A percentile compares a stretch with the other conserved stretches of the same genome.
Conservation (phyloP, 2,329 filamentous ascomycete species). For the Alternaria tenuissima region DNA sequence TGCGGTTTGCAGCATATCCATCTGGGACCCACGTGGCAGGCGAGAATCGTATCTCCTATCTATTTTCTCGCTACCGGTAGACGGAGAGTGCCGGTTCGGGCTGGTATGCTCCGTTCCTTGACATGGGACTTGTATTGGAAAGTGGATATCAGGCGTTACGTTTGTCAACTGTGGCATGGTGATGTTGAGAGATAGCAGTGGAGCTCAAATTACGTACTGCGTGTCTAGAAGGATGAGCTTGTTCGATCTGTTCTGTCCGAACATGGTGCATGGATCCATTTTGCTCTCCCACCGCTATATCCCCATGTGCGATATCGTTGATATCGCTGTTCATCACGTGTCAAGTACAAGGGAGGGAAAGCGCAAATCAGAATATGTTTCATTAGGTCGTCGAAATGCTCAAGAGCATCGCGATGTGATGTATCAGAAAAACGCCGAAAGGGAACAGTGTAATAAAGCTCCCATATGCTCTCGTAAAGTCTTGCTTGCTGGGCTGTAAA, state of each 20-base stretch:
- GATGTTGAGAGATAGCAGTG: neutral
- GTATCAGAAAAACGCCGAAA: constrained; percentile 1
- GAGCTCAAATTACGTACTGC: constrained; percentile 1
- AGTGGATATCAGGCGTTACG: neutral
- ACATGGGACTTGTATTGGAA: neutral
- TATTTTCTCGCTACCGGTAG: neutral
- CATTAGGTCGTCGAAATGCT: constrained; percentile 11
- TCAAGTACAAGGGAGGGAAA: neutral
- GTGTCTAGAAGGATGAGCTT: neutral
- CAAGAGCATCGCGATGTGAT: neutral
- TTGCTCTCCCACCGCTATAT: neutral
- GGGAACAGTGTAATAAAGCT: constrained; percentile 15
- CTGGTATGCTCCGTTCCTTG: neutral
- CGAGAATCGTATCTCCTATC: neutral
- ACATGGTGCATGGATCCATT: neutral
- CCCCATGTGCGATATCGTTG: neutral
- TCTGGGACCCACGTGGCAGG: neutral
- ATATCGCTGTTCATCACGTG: neutral
- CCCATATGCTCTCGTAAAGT: constrained; percentile 19
- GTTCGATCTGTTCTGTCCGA: neutral
- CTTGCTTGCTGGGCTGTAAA: constrained; percentile 1
- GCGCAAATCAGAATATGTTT: neutral
- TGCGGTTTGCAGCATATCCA: neutral
- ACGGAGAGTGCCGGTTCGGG: constrained; percentile 2
- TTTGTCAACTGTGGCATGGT: neutral